Base-by-base conservation (phyloP, 768 basidiomycete species). In the Mycena chlorophos region DNA sequence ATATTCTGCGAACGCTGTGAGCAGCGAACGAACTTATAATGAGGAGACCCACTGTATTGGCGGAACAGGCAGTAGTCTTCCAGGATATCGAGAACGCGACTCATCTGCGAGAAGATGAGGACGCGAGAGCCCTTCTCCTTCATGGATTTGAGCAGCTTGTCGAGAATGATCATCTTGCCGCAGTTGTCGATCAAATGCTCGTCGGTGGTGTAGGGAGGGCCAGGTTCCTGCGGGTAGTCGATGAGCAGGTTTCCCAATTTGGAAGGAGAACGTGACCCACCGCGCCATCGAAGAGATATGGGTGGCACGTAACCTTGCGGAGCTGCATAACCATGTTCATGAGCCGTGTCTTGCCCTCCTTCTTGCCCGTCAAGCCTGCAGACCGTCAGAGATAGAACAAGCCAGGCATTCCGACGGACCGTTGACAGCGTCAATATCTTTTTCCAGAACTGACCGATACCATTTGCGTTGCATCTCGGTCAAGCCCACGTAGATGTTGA, bases 291-390 rank as follows among this genome's bases (percentile, higher is more conserved):
- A 27, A 49, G 27, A 37, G 12, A 13, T 53, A 49, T 42, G 19
- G 22, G 22, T 26, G 46, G 39, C n/a, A 55, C n/a, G 38, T 8
- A 42, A 52, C 63, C 19, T 53, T 46, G 8, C 75, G n/a, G 19
- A 91, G 83, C 80, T 99, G 97, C 97, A 98, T 98, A 57, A 98
- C 97, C 80, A 99, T 94, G 69, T 98, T 99, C 87, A 98, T 93
- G 49, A 98, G 71, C 29, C 96, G 78, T 3, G 95, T 98, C 76
- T 98, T 99, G 52, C 96, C 96, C 69, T 99, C 97, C 69, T 98
- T 98, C 81, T 97, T 98, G 6, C 95, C 94, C 2, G 92, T 91
- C 28, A 94, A 76, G 37, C 92, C 91, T 91, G 57, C 22, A 10
- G 13, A 20, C 2, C 34, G 3, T 56, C 28, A 43, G 23, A n/a